Conservation (phyloP, 371 early-diverging fungal genomes). For the Mortierella sp. region DNA sequence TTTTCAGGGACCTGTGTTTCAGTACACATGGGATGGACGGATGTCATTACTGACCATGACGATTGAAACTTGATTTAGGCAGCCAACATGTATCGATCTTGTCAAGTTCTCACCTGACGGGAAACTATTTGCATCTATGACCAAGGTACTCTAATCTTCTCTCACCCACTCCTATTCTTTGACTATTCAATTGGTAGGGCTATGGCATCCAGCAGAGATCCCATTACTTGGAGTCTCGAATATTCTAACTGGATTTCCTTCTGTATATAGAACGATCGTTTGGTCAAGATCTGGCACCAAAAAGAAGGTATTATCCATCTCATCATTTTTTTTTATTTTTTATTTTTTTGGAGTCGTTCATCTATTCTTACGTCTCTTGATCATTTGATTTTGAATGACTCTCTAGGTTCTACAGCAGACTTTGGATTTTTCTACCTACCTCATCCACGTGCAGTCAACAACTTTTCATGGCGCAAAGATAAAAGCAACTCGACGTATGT, state of each 20-base stretch:
- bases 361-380: no score
- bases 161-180: not conserved
- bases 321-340: not conserved
- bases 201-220: no score
- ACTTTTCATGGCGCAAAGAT: slow-evolving; percentile 75
- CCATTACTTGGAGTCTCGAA: no score
- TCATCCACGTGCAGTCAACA: slow-evolving; percentile 73
- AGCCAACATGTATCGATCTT: slow-evolving; percentile 40
- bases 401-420: slow-evolving; percentile 13
- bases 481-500: slow-evolving; percentile 44
- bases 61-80: slow-evolving; percentile 15
- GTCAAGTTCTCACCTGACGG: slow-evolving; percentile 76
- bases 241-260: no score
- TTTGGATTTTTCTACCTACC: slow-evolving; percentile 75
- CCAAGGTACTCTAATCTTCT: slow-evolving; percentile 72
- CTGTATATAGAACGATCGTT: slow-evolving; percentile 62
- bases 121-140: slow-evolving; percentile 73
- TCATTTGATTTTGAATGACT: no score
- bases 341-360: no score
- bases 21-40: no score
- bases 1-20: no score
- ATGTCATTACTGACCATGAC: no score
- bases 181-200: no score
- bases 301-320: slow-evolving; percentile 16
- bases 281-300: slow-evolving; percentile 80